A percentile compares a stretch with the other conserved stretches of the same genome.
Conservation (phyloP, 768 basidiomycete species). For the Phanerochaete carnosa region DNA sequence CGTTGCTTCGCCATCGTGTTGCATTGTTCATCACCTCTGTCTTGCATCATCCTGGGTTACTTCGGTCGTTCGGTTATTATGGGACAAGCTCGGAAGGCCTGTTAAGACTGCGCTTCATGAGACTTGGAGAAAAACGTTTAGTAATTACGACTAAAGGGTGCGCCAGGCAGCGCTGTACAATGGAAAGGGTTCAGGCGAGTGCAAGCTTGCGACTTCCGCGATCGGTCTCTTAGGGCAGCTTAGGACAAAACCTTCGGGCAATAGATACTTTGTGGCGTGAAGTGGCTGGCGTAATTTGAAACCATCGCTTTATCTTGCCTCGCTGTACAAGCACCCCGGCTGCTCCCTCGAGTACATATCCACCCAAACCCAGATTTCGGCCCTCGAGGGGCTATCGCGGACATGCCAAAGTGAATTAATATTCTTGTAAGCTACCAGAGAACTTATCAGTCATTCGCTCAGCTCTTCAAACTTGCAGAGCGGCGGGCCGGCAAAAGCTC, state of each 20-base stretch:
- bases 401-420: no score
- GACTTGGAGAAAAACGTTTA: neutral
- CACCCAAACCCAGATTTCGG: no score
- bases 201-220: no score
- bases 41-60: neutral
- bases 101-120: no score
- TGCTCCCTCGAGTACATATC: no score
- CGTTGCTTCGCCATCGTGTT: neutral
- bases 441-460: no score
- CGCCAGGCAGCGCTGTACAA: neutral
- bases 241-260: neutral
- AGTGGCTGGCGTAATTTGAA: neutral
- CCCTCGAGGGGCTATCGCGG: no score
- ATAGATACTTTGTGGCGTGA: neutral
- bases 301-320: neutral
- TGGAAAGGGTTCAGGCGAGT: neutral
- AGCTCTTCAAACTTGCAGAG: no score
- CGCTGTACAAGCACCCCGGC: neutral
- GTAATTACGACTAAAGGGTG: neutral
- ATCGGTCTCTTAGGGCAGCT: neutral
- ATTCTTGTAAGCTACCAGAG: no score
- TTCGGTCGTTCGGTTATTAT: neutral
- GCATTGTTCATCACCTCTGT: neutral
- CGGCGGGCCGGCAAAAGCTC: no score
- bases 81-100: neutral